These are phyloP conservation scores for Chlamydomonas eustigma DNA, from an alignment of 139 green algal genomes.

Conservation along the genomic window DNA sequence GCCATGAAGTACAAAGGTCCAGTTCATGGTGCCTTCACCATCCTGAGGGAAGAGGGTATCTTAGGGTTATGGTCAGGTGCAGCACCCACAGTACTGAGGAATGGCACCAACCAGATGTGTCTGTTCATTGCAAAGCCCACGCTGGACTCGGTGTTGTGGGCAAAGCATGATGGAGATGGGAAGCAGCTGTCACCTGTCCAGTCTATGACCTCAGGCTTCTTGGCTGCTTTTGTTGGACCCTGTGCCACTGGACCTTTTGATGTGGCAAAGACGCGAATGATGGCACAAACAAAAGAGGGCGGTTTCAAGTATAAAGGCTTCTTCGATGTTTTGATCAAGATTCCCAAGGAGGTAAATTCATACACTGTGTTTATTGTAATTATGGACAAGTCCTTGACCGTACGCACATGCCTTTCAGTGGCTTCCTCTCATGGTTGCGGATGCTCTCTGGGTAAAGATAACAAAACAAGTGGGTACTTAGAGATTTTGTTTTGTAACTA, in stretches of 20 bases:
- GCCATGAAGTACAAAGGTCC: slow-evolving; percentile 52
- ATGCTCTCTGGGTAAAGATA: not conserved
- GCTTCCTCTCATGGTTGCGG: not conserved
- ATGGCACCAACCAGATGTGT: slow-evolving; percentile 94
- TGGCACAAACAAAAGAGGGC: slow-evolving; percentile 71
- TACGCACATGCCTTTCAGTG: not conserved
- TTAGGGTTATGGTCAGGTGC: slow-evolving; percentile 83
- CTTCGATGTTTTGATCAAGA: slow-evolving; percentile 71
- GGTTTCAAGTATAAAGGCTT: slow-evolving; percentile 77
- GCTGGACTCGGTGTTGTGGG: slow-evolving; percentile 71
- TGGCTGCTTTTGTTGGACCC: slow-evolving; percentile 80
- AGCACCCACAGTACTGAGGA: slow-evolving; percentile 83
- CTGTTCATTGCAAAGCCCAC: slow-evolving; percentile 92
- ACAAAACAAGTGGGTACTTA: not conserved
- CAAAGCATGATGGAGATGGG: slow-evolving; percentile 81
- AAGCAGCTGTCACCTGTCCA: slow-evolving; percentile 66
- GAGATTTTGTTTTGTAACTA: not conserved
- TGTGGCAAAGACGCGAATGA: slow-evolving; percentile 89
- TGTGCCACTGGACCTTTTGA: slow-evolving; percentile 89
- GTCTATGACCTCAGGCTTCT: slow-evolving; percentile 82
- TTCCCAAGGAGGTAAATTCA: slow-evolving; percentile 22
- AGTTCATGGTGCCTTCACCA: slow-evolving; percentile 75
- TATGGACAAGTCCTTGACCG: not conserved
- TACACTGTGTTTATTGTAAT: not conserved
- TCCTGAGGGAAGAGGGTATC: slow-evolving; percentile 81